These are phyloP conservation scores for Talaromyces pinophilus DNA, from an alignment of 2,329 filamentous ascomycete species.

Conservation along the genomic window DNA sequence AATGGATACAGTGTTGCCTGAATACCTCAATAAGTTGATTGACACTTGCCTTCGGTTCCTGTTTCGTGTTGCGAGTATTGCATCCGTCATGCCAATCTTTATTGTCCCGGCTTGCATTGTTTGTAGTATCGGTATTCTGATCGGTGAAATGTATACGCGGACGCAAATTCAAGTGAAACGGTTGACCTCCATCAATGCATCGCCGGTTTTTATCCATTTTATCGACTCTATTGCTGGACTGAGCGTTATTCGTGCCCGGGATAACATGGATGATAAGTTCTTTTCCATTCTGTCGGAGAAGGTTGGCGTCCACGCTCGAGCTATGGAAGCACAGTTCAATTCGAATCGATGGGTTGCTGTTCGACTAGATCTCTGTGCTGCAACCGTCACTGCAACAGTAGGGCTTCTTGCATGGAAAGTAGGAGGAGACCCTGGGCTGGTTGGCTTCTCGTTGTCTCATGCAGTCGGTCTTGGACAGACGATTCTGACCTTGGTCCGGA, in stretches of 20 bases:
- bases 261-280: conserved; percentile 53
- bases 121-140: conserved; percentile 49
- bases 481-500: conserved; percentile 55
- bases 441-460: conserved; percentile 60
- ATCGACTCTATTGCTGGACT: conserved; percentile 56
- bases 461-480: conserved; percentile 57
- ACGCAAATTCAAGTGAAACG: conserved; percentile 52
- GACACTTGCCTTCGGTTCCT: conserved; percentile 45
- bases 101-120: conserved; percentile 51
- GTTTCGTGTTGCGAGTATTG: conserved; percentile 52
- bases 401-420: conserved; percentile 56
- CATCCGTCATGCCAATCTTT: conserved; percentile 56
- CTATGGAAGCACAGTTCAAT: conserved; percentile 56
- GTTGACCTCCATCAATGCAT: conserved; percentile 51
- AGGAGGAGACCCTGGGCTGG: conserved; percentile 53
- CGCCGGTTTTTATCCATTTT: conserved; percentile 60
- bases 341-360: conserved; percentile 61
- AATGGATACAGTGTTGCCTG: conserved; percentile 53
- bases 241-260: conserved; percentile 55
- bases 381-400: conserved; percentile 54
- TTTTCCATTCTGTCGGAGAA: conserved; percentile 54
- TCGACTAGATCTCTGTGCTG: conserved; percentile 57
- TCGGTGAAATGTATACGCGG: conserved; percentile 56
- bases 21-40: conserved; percentile 44
- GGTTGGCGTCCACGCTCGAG: conserved; percentile 50